phyloP scores from a whole-genome alignment of 1,284 basidiomycete genomes.

The Moesziomyces parantarcticus region DNA sequence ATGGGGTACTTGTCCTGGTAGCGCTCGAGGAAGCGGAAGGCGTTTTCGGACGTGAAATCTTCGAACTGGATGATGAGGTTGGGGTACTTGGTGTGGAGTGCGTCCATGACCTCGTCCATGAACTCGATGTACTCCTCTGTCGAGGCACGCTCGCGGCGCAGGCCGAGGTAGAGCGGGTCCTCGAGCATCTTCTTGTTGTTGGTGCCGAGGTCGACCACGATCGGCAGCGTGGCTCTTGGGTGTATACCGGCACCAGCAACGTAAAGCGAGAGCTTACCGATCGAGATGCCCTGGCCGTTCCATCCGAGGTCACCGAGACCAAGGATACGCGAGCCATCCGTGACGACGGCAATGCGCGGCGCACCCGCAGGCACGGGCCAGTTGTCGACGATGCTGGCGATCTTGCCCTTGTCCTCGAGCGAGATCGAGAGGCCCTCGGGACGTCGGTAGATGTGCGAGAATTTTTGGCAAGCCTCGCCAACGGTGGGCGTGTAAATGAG shows the following conservation, averaged over 20 bases:
- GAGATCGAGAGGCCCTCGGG: slow-evolving; percentile 73
- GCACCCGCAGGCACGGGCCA: slow-evolving; percentile 75
- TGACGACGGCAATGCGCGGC: slow-evolving; percentile 68
- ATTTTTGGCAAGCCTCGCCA: slow-evolving; percentile 86
- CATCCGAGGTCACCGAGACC: slow-evolving; percentile 86
- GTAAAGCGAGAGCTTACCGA: slow-evolving; percentile 92
- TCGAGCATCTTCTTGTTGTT: slow-evolving; percentile 84
- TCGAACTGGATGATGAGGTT: slow-evolving; percentile 88
- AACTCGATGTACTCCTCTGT: slow-evolving; percentile 72
- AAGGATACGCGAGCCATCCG: slow-evolving; percentile 89
- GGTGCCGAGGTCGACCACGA: slow-evolving; percentile 78
- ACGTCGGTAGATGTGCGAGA: slow-evolving; percentile 77
- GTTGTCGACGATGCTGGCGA: slow-evolving; percentile 77
- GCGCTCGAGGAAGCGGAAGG: slow-evolving; percentile 64
- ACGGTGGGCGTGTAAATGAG: slow-evolving; percentile 90
- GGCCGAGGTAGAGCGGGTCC: slow-evolving; percentile 90
- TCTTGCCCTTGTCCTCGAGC: slow-evolving; percentile 78
- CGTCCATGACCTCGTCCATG: slow-evolving; percentile 92
- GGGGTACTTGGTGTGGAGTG: slow-evolving; percentile 74
- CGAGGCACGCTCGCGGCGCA: slow-evolving; percentile 69
- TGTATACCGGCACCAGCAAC: slow-evolving; percentile 89
- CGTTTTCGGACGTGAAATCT: slow-evolving; percentile 67
- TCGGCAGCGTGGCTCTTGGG: slow-evolving; percentile 84
- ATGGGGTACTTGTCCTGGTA: slow-evolving; percentile 65
- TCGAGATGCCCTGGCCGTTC: slow-evolving; percentile 83